Evolutionary conservation across 495 filamentous ascomycete genomes (phyloP).

Genomic region (Penicillium psychrofluorescens): DNA sequence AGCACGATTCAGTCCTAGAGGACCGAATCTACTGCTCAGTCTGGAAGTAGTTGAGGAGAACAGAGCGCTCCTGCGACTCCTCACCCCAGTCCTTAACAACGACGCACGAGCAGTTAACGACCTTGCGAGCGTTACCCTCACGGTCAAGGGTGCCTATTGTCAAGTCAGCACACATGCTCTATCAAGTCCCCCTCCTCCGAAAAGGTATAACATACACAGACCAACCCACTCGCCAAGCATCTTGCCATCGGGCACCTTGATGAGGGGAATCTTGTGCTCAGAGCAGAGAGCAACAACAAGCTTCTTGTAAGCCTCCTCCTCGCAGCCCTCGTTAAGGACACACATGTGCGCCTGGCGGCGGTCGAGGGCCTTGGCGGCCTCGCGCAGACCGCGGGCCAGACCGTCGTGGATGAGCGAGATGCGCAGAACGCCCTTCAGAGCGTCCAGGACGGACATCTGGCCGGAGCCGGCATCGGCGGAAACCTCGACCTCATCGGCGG

Average conservation of each 20-base stretch:
- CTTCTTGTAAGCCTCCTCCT: constrained; percentile 99
- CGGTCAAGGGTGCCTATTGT: constrained; percentile 86
- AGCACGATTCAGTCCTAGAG: constrained; percentile 5
- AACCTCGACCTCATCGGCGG: constrained; percentile 86
- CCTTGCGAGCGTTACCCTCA: constrained; percentile 98
- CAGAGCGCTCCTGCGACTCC: constrained; percentile 94
- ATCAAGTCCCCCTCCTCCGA: neutral
- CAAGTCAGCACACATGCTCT: constrained; percentile 11
- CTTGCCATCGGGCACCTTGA: constrained; percentile 99
- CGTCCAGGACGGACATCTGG: constrained; percentile 96
- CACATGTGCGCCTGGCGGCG: constrained; percentile 98
- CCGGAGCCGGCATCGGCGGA: constrained; percentile 74
- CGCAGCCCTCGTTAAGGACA: constrained; percentile 96
- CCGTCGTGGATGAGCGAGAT: constrained; percentile 99
- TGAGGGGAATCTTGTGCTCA: constrained; percentile 98
- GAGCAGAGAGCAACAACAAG: constrained; percentile 94
- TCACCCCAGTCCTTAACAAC: constrained; percentile 99
- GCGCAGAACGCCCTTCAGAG: constrained; percentile 94
- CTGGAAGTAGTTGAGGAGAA: constrained; percentile 99
- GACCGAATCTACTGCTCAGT: constrained; percentile 59
- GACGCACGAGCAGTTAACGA: constrained; percentile 99
- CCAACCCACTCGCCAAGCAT: constrained; percentile 99
- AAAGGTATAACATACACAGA: constrained; percentile 67
- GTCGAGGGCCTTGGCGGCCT: constrained; percentile 96
- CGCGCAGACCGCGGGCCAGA: constrained; percentile 93